These are phyloP conservation scores for Zopfia rhizophila DNA, from an alignment of 2,329 filamentous ascomycete species.

Conservation along the genomic window DNA sequence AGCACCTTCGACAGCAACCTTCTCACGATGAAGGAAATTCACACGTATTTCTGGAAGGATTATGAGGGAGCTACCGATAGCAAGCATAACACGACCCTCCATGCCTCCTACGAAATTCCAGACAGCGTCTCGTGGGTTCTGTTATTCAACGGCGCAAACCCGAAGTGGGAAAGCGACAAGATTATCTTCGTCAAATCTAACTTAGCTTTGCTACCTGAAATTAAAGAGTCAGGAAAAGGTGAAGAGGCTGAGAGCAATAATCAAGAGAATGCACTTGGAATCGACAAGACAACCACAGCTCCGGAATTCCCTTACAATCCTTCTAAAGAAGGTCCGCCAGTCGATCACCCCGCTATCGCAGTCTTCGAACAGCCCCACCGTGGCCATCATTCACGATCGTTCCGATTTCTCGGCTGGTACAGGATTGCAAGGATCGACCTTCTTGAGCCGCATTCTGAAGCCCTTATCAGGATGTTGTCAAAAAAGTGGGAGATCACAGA, in stretches of 20 bases:
- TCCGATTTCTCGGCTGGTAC: slow-evolving; percentile 36
- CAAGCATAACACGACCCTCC: too few species aligned
- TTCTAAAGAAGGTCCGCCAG: not conserved
- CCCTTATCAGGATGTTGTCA: slow-evolving; percentile 38
- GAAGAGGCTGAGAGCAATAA: too few species aligned
- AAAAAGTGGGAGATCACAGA: slow-evolving; percentile 38
- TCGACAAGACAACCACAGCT: too few species aligned
- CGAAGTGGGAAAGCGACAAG: slow-evolving; percentile 33
- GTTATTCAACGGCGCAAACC: slow-evolving; percentile 39
- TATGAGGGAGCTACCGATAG: too few species aligned
- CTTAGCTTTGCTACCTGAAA: slow-evolving; percentile 35
- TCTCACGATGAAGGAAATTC: too few species aligned
- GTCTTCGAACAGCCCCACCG: slow-evolving; percentile 33
- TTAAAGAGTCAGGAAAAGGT: too few species aligned
- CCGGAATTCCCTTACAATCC: too few species aligned
- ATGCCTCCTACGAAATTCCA: too few species aligned
- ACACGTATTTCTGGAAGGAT: too few species aligned
- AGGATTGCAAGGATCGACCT: slow-evolving; percentile 29
- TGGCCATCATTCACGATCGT: slow-evolving; percentile 5
- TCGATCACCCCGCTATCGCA: slow-evolving; percentile 21
- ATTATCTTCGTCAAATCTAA: slow-evolving; percentile 43
- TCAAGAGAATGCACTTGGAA: too few species aligned
- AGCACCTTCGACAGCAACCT: too few species aligned
- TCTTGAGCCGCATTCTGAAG: slow-evolving; percentile 30
- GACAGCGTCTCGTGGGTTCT: slow-evolving; percentile 30